Evolutionary conservation across 768 basidiomycete genomes (phyloP).

Genomic region (Lyophyllum shimeji): DNA sequence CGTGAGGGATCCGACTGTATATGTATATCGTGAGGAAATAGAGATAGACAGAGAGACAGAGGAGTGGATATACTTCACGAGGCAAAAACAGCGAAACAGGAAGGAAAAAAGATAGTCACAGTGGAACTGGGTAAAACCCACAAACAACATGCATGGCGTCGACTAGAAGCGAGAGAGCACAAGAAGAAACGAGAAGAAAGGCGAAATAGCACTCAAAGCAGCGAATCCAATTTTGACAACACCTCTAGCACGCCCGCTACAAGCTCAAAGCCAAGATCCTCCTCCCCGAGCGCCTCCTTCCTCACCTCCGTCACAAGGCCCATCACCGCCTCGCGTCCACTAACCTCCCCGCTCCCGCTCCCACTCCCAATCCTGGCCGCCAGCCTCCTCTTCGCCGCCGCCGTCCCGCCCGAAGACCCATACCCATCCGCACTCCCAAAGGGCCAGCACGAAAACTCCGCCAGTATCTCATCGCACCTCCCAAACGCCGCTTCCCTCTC

Average conservation of each 20-base stretch:
- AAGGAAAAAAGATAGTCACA: neutral
- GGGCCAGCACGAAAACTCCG: constrained; percentile 91
- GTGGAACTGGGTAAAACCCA: neutral
- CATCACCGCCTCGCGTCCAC: constrained; percentile 64
- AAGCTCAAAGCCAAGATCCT: constrained; percentile 88
- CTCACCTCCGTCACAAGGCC: constrained; percentile 74
- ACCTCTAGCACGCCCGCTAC: constrained; percentile 93
- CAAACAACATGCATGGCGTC: neutral
- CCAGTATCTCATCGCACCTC: constrained; percentile 90
- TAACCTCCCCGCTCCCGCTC: constrained; percentile 40
- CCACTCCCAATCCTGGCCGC: constrained; percentile 56
- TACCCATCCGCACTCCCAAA: constrained; percentile 50
- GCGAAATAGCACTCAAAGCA: constrained; percentile 46
- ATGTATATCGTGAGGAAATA: neutral
- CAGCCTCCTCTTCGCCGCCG: constrained; percentile 35
- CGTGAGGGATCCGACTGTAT: neutral
- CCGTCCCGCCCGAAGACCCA: constrained; percentile 24
- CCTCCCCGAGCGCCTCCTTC: constrained; percentile 67
- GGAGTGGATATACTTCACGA: neutral
- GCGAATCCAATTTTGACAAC: constrained; percentile 86
- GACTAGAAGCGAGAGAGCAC: neutral
- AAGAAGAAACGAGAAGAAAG: neutral
- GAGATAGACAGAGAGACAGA: neutral
- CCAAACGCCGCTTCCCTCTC: constrained; percentile 92
- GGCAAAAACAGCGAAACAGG: neutral